phyloP scores from a whole-genome alignment of 179 eudicot species.

The Drosera spatulata region DNA sequence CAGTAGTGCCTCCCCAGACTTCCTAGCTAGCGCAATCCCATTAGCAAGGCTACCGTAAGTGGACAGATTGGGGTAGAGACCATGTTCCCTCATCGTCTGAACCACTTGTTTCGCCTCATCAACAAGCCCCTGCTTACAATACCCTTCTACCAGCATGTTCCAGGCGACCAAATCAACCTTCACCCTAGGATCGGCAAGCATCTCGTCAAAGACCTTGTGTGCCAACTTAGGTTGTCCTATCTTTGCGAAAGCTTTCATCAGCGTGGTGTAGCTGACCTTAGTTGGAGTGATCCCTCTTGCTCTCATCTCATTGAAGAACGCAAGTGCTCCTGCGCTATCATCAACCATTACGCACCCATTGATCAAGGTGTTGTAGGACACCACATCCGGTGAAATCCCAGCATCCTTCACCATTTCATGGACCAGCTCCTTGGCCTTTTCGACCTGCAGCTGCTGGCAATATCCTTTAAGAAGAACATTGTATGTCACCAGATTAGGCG shows the following conservation, averaged over 20 bases:
- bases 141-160: conserved; percentile 93
- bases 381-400: conserved; percentile 74
- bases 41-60: conserved; percentile 95
- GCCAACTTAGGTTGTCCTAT: conserved; percentile 90
- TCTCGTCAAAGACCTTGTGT: conserved; percentile 77
- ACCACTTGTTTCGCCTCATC: conserved; percentile 71
- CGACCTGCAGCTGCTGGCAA: conserved; percentile 83
- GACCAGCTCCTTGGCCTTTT: conserved; percentile 59
- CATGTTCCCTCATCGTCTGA: conserved; percentile 62
- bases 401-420: conserved; percentile 48
- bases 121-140: conserved; percentile 59
- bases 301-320: conserved; percentile 90
- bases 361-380: conserved; percentile 81
- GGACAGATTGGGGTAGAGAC: conserved; percentile 65
- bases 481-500: conserved; percentile 72
- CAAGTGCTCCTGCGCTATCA: conserved; percentile 76
- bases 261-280: conserved; percentile 88
- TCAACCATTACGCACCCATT: conserved; percentile 87
- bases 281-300: conserved; percentile 79
- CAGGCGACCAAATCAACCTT: conserved; percentile 86
- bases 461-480: conserved; percentile 89
- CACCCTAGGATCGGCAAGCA: conserved; percentile 84
- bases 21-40: conserved; percentile 79
- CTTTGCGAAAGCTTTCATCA: conserved; percentile 93
- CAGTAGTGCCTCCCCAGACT: conserved; percentile 87